Evolutionary conservation across 2,329 filamentous ascomycete species (phyloP).

Genomic region (Aspergillus persii): DNA sequence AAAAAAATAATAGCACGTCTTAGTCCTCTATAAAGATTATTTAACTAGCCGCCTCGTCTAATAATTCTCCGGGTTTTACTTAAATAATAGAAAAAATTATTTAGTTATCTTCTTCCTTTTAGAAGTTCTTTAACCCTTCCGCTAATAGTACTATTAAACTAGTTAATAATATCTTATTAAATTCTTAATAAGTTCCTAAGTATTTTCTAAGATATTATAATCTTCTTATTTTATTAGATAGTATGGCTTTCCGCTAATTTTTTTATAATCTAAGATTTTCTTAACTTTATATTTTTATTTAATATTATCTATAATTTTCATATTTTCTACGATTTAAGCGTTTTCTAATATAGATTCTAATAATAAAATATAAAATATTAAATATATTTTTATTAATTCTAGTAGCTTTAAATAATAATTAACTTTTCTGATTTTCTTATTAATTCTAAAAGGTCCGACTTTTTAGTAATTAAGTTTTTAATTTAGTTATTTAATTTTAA

Average conservation of each 20-base stretch:
- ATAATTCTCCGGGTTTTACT: not conserved
- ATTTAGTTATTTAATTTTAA: not conserved
- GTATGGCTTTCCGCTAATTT: too few relatives aligned
- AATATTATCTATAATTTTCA: too few relatives aligned
- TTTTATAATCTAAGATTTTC: too few relatives aligned
- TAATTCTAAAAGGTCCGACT: not conserved
- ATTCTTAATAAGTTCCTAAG: conserved; percentile 1
- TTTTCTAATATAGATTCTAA: too few relatives aligned
- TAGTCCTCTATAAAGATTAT: not conserved
- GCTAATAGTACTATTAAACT: not conserved
- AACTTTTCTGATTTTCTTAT: not conserved
- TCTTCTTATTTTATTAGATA: too few relatives aligned
- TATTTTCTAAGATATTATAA: too few relatives aligned
- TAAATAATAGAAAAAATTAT: not conserved
- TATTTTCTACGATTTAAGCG: too few relatives aligned
- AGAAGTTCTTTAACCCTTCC: not conserved
- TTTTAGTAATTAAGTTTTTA: not conserved
- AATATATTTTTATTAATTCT: not conserved
- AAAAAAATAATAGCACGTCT: not conserved
- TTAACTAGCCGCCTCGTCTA: not conserved
- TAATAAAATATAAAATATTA: too few relatives aligned
- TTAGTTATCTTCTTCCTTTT: not conserved
- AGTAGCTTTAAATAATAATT: not conserved
- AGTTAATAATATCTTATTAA: not conserved
- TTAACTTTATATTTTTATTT: too few relatives aligned